Evolutionary conservation across 345 rosid species (phyloP).

Genomic region (Melaleuca quinquenervia): DNA sequence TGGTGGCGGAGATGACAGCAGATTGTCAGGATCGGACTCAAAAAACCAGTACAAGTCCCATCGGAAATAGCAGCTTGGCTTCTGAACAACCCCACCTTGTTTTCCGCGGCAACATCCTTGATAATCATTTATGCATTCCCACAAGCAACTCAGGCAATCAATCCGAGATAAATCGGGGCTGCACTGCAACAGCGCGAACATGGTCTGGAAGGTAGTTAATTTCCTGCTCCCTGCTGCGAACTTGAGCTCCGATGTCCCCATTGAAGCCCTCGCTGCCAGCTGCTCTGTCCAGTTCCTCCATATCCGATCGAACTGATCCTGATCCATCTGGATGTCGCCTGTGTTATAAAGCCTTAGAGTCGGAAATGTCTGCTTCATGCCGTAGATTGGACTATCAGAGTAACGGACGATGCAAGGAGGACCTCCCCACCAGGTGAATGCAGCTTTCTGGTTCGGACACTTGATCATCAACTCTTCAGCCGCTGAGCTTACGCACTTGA

Average conservation of each 20-base stretch:
- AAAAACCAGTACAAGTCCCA: constrained; percentile 42
- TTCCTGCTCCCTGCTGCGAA: constrained; percentile 17
- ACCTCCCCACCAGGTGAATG: constrained; percentile 8
- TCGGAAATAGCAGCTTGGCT: constrained; percentile 37
- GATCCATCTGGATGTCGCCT: background rate
- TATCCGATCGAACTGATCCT: constrained; percentile 9
- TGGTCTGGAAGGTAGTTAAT: background rate
- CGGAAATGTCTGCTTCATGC: constrained; percentile 13
- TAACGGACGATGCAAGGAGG: constrained; percentile 28
- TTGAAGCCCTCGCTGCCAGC: constrained; percentile 4
- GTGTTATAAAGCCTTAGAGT: background rate
- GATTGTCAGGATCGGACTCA: constrained; percentile 6
- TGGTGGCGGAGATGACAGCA: background rate
- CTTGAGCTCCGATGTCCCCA: constrained; percentile 12
- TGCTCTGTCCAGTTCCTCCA: constrained; percentile 20
- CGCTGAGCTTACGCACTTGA: constrained; percentile 3
- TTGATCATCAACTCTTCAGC: background rate
- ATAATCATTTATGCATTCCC: background rate
- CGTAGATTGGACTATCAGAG: constrained; percentile 11
- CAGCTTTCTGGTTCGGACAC: constrained; percentile 33
- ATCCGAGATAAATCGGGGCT: constrained; percentile 32
- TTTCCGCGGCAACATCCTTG: constrained; percentile 7
- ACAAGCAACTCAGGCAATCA: constrained; percentile 23
- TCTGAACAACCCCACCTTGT: constrained; percentile 22
- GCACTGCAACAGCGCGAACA: constrained; percentile 38